These are phyloP conservation scores for Saccharomycopsis sp. DNA, from an alignment of 805 yeast species.

Conservation along the genomic window DNA sequence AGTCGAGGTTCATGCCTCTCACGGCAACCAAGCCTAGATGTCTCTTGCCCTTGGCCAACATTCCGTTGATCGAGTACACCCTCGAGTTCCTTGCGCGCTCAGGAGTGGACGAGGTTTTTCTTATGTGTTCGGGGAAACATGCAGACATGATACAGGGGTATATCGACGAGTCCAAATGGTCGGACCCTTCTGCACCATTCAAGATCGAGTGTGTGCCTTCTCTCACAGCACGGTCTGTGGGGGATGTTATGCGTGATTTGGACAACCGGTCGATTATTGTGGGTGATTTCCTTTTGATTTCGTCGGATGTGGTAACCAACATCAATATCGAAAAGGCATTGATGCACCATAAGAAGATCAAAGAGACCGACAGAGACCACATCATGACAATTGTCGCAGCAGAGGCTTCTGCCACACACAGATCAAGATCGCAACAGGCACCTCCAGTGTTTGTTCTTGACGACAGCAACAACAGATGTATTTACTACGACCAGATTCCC, in stretches of 20 bases:
- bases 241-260: conserved; percentile 95
- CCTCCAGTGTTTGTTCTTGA: conserved; percentile 74
- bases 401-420: conserved; percentile 75
- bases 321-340: conserved; percentile 70
- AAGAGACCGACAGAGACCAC: conserved; percentile 75
- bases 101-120: conserved; percentile 81
- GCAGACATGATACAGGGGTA: conserved; percentile 83
- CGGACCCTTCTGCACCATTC: conserved; percentile 67
- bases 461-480: conserved; percentile 66
- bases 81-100: conserved; percentile 88
- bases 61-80: conserved; percentile 91
- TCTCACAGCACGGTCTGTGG: conserved; percentile 84
- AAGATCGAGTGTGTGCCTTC: conserved; percentile 71
- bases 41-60: conserved; percentile 83
- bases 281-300: conserved; percentile 82
- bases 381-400: conserved; percentile 91
- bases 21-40: conserved; percentile 85
- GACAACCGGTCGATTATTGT: conserved; percentile 86
- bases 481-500: conserved; percentile 78
- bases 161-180: conserved; percentile 70
- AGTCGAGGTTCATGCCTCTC: conserved; percentile 88
- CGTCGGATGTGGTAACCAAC: conserved; percentile 95
- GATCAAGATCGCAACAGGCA: conserved; percentile 66
- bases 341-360: conserved; percentile 66
- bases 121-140: conserved; percentile 81